Conservation (phyloP, 164 flowering plant species). For the Annona cherimola region DNA sequence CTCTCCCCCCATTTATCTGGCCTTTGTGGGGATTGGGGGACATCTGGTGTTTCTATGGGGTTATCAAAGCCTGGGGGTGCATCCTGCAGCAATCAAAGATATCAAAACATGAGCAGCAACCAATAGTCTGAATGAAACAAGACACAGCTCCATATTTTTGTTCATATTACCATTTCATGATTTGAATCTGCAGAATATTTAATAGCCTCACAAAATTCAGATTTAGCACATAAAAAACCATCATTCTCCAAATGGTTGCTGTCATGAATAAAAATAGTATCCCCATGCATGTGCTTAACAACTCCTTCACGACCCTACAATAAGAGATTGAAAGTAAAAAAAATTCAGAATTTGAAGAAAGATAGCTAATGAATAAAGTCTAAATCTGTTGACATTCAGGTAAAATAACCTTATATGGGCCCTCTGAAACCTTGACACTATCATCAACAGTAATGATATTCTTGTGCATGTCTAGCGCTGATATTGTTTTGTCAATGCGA, state of each 20-base stretch:
- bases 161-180: constrained; percentile 31
- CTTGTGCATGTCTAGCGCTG: constrained; percentile 52
- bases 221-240: constrained; percentile 66
- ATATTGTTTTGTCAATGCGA: constrained; percentile 47
- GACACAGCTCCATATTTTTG: not conserved
- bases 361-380: too few relatives aligned
- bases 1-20: constrained; percentile 42
- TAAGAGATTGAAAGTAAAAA: not conserved
- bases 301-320: constrained; percentile 77
- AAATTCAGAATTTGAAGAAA: not conserved
- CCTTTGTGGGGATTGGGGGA: constrained; percentile 51
- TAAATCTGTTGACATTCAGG: too few relatives aligned
- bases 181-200: constrained; percentile 29
- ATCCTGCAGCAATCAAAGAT: constrained; percentile 31
- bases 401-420: constrained; percentile 59
- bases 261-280: constrained; percentile 60
- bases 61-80: constrained; percentile 51
- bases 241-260: constrained; percentile 57
- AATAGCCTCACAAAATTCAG: constrained; percentile 67
- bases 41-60: constrained; percentile 46
- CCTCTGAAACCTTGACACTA: constrained; percentile 60
- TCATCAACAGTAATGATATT: constrained; percentile 56
- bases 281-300: constrained; percentile 66
- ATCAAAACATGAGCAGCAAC: constrained; percentile 5
- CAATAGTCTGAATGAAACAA: not conserved